A percentile compares a stretch with the other conserved stretches of the same genome.
phyloP scores from a whole-genome alignment of 1,139 yeast genomes.

The Geotrichum phurueaensis region DNA sequence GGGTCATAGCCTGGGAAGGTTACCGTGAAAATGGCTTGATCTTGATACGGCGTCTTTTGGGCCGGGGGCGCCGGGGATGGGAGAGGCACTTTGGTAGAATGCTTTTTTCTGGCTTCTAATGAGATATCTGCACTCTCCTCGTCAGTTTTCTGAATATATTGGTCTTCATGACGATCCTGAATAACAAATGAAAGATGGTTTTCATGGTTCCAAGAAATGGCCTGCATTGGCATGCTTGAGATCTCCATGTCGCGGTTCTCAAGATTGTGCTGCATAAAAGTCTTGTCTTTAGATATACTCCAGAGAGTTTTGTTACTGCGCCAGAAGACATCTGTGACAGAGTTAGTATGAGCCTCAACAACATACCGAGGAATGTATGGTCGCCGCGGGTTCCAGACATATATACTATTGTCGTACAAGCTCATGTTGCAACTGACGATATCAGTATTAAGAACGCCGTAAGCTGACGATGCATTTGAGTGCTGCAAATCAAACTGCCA shows the following conservation, averaged over 20 bases:
- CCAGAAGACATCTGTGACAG: constrained; percentile 48
- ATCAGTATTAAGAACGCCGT: constrained; percentile 35
- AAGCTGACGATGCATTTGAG: constrained; percentile 16
- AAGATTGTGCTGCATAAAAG: constrained; percentile 52
- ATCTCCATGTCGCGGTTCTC: constrained; percentile 46
- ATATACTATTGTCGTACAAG: constrained; percentile 62
- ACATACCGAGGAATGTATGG: constrained; percentile 70
- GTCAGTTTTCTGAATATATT: constrained; percentile 10
- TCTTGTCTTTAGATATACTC: constrained; percentile 50
- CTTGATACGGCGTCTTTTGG: constrained; percentile 1
- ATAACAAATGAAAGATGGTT: constrained; percentile 49
- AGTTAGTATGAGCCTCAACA: constrained; percentile 47
- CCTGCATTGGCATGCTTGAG: constrained; percentile 48
- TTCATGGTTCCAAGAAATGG: constrained; percentile 53
- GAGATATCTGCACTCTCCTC: constrained; percentile 12
- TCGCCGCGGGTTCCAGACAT: constrained; percentile 67
- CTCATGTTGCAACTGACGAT: constrained; percentile 74
- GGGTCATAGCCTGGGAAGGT: constrained; percentile 31
- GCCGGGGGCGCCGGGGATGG: constrained; percentile 2
- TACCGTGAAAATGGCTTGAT: constrained; percentile 24
- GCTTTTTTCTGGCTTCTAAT: constrained; percentile 2
- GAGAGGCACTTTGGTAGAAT: neutral
- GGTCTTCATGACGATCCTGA: constrained; percentile 39
- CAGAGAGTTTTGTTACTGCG: constrained; percentile 47
- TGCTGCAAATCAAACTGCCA: constrained; percentile 44